Percentiles rank a stretch among this genome's conserved stretches.
phyloP scores from a whole-genome alignment of 768 basidiomycete species.

The Cyclocybe aegerita region DNA sequence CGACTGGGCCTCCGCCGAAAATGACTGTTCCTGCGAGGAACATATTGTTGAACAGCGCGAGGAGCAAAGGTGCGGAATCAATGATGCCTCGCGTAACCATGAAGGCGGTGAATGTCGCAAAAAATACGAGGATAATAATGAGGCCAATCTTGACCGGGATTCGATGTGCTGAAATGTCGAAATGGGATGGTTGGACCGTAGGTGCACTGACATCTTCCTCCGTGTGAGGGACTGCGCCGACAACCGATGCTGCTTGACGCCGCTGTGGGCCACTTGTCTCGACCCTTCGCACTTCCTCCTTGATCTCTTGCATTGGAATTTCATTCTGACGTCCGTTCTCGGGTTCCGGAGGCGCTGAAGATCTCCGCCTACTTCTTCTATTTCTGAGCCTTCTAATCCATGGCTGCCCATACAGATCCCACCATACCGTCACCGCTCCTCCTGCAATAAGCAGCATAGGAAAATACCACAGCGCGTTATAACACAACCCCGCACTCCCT shows the following conservation, averaged over 20 bases:
- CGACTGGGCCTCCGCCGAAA: constrained; percentile 57
- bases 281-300: constrained; percentile 1
- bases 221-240: neutral
- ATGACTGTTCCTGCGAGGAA: constrained; percentile 48
- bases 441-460: constrained; percentile 43
- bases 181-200: constrained; percentile 5
- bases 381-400: constrained; percentile 14
- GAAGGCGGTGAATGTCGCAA: constrained; percentile 25
- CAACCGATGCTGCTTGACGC: constrained; percentile 1
- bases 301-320: constrained; percentile 14
- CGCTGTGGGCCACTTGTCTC: constrained; percentile 5
- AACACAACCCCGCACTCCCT: constrained; percentile 48
- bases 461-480: constrained; percentile 53
- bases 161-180: constrained; percentile 21
- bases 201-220: neutral
- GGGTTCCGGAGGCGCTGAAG: constrained; percentile 6
- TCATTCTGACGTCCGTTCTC: constrained; percentile 1
- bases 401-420: constrained; percentile 31
- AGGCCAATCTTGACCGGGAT: constrained; percentile 25
- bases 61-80: constrained; percentile 22
- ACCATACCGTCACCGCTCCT: constrained; percentile 36
- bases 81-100: constrained; percentile 28
- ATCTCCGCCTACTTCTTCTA: constrained; percentile 5
- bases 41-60: constrained; percentile 44
- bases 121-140: constrained; percentile 23